Evolutionary conservation across 163 green algal genomes (phyloP).

Genomic region (Scenedesmus sp.): DNA sequence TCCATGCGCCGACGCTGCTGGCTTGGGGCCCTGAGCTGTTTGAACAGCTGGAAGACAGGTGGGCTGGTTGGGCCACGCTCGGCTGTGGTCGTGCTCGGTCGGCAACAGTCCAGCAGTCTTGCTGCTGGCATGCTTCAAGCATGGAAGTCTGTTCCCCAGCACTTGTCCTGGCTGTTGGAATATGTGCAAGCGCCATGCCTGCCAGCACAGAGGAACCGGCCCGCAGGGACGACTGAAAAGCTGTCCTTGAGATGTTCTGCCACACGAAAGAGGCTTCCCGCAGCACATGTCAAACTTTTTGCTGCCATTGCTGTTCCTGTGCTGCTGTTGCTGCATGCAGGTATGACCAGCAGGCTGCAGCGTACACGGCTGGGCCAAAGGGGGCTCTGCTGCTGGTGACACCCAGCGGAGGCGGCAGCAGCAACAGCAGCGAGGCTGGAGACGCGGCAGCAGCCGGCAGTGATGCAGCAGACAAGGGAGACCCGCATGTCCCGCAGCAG

Average conservation of each 20-base stretch:
- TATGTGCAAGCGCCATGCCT: too few relatives aligned
- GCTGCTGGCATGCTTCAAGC: too few relatives aligned
- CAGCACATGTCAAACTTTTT: too few relatives aligned
- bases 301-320: neutral
- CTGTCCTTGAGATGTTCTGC: too few relatives aligned
- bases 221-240: too few relatives aligned
- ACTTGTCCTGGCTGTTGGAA: too few relatives aligned
- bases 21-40: constrained; percentile 46
- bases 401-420: neutral
- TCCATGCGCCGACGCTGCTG: neutral
- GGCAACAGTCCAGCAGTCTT: too few relatives aligned
- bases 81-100: too few relatives aligned
- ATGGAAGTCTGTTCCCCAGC: too few relatives aligned
- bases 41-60: constrained; percentile 15
- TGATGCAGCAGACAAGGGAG: neutral
- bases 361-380: neutral
- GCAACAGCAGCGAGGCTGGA: neutral
- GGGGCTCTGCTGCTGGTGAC: constrained; percentile 42
- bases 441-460: neutral
- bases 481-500: too few relatives aligned
- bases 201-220: too few relatives aligned
- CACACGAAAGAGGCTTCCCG: too few relatives aligned
- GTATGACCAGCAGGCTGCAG: neutral
- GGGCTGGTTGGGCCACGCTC: neutral
- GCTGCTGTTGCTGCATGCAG: neutral